Evolutionary conservation across 2,329 filamentous ascomycete genomes (phyloP), one percentile per base, ranked within the genome.

Genomic region (Fusarium buharicum): DNA sequence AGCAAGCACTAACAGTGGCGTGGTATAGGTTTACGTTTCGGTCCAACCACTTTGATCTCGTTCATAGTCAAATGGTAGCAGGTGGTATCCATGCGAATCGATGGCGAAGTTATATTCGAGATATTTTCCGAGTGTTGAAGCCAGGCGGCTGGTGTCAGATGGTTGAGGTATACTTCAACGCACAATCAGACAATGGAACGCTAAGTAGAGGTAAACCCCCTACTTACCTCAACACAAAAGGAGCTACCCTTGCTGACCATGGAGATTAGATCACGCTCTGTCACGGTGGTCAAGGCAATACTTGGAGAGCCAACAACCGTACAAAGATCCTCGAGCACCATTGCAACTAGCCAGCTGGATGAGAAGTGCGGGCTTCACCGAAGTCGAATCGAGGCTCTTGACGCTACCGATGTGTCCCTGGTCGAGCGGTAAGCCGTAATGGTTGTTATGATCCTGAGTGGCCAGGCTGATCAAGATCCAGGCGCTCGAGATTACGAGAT

Each of bases 141-240:
- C 89, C 87, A 6, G 90, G 88, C 3, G 93, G 93, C 2, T 97
- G 92, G 92, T 84, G 90, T 56, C 92, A 97, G 72, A 88, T 96
- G 83, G 85, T 91, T n/a, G 93, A 97, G 72, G 85, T 93, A 68
- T 92, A 96, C 71, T 89, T 89, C 74, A 92, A 92, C 64, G 87
- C 91, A 22, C 93, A 96, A 74, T 96, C 92, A 1, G 87, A 94
- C 67, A 96, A 91, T 69, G 92, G 92, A 6, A 87, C 86, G n/a
- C 78, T 95, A 67, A 88, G 86, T 11, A 82, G 88, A 46, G 81
- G 86, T 83, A 70, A 74, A 81, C 43, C 17, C 31, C 6, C 10
- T 4, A 38, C 11, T 16, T 14, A 37, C 17, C 8, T 5, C 1
- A 10, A 28, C 34, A 16, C 9, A 13, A 12, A 33, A 34, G 4